phyloP scores from a whole-genome alignment of 2,329 filamentous ascomycete species.

The Elsinoe arachidis region DNA sequence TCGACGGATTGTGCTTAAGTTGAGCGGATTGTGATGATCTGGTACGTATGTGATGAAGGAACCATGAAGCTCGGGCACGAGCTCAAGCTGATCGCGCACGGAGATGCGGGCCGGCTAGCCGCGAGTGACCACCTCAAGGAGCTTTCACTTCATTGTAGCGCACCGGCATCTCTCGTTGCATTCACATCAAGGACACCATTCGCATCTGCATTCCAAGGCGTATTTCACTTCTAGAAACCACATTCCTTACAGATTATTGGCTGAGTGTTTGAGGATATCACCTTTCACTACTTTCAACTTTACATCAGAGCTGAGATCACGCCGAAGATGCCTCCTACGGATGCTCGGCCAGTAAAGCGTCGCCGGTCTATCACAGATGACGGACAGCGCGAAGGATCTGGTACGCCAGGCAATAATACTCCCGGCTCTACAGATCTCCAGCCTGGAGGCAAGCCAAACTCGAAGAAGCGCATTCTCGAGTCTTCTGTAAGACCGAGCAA shows the following conservation, averaged over 20 bases:
- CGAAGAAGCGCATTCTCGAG: constrained; percentile 16
- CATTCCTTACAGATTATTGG: background rate
- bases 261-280: no score
- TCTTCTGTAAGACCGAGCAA: constrained; percentile 14
- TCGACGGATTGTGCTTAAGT: background rate
- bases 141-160: background rate
- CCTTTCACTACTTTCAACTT: background rate
- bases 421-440: background rate
- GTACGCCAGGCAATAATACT: constrained; percentile 4
- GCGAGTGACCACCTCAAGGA: background rate
- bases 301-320: background rate
- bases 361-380: constrained; percentile 13
- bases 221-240: background rate
- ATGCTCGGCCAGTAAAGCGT: constrained; percentile 11
- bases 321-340: constrained; percentile 11
- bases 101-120: background rate
- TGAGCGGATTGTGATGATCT: background rate
- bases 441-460: constrained; percentile 3
- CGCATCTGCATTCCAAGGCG: background rate
- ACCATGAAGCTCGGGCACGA: constrained; percentile 4
- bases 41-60: background rate
- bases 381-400: constrained; percentile 7
- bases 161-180: background rate
- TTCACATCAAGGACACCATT: background rate
- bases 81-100: constrained; percentile 7